These are phyloP conservation scores for Suhomyces faveliae DNA, from an alignment of 805 yeast genomes.

Conservation along the genomic window DNA sequence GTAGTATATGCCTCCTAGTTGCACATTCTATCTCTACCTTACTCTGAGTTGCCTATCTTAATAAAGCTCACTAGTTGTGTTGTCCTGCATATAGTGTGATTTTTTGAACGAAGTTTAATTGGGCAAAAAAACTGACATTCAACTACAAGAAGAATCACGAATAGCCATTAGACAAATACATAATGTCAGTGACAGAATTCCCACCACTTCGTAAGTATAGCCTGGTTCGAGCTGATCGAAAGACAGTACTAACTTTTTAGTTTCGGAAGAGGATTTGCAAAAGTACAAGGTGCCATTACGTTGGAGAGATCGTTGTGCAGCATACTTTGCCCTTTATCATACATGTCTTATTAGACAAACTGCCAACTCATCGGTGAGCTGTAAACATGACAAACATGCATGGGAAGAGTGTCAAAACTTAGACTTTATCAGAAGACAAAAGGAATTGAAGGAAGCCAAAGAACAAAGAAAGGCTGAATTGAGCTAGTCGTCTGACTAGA, in stretches of 20 bases:
- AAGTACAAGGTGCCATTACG: conserved; percentile 71
- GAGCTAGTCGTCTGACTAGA: neutral
- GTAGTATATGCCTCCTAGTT: neutral
- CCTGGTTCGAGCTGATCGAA: neutral
- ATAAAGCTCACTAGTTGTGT: neutral
- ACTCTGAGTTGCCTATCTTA: neutral
- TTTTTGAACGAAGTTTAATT: conserved; percentile 15
- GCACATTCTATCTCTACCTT: neutral
- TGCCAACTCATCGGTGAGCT: conserved; percentile 48
- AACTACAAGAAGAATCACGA: neutral
- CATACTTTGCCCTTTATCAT: conserved; percentile 44
- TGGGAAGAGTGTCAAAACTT: conserved; percentile 84
- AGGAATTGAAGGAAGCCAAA: conserved; percentile 62
- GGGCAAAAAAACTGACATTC: conserved; percentile 7
- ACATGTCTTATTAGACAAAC: conserved; percentile 44
- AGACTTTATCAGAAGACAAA: conserved; percentile 78
- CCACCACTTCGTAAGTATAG: conserved; percentile 42
- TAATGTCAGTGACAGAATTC: conserved; percentile 40
- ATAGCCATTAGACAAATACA: neutral
- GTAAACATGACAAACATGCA: conserved; percentile 73
- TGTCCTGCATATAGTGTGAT: conserved; percentile 6
- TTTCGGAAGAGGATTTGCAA: conserved; percentile 82
- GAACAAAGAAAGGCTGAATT: conserved; percentile 32
- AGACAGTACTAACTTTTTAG: conserved; percentile 35
- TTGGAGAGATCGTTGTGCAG: conserved; percentile 84